Evolutionary conservation across 768 basidiomycete species (phyloP), one percentile per base, ranked within the genome.

Genomic region (Amanita inopinata): DNA sequence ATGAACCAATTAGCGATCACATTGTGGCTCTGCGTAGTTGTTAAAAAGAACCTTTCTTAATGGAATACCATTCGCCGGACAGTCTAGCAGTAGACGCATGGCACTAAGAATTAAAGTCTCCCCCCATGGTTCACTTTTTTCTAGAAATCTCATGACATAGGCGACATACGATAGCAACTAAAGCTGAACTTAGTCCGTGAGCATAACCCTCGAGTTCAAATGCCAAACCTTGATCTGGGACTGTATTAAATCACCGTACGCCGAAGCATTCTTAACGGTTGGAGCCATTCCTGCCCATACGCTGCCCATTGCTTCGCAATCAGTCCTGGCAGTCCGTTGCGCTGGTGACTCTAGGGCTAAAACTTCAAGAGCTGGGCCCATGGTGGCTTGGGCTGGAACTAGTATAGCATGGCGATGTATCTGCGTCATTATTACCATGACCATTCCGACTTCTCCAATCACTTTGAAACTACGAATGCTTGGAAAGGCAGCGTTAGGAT

Each of bases 161-260:
- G 91, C 88, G 30, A 97, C 67, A 56, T 88, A 93, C 2, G 91
- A 93, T 52, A 97, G 74, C 60, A 91, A 83, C 90, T 93, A 51
- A 15, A 24, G 43, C 40, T 47, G 51, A 45, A 38, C 33, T 33
- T 20, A 34, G 43, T 38, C 19, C 11, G 5, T 5, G 22, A 34
- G 9, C 5, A 12, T 25, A 14, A 14, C 39, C n/a, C 7, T 4
- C 43, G 17, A 46, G n/a, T 40, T 42, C 47, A 15, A 17, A 8
- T 15, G 30, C 50, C 69, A 48, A 45, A 86, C 91, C 75, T 94
- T 97, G 57, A 93, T 85, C 58, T 98, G 93, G 1, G 87, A 83
- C 40, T 76, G 77, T 48, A 91, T 76, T 44, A 93, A 80, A 56
- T 96, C 93, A 10, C 73, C 69, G 58, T 91, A 97, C 8, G 83